Evolutionary conservation across 202 grass and related monocot species (phyloP).

Genomic region (Hordeum pubiflorum): DNA sequence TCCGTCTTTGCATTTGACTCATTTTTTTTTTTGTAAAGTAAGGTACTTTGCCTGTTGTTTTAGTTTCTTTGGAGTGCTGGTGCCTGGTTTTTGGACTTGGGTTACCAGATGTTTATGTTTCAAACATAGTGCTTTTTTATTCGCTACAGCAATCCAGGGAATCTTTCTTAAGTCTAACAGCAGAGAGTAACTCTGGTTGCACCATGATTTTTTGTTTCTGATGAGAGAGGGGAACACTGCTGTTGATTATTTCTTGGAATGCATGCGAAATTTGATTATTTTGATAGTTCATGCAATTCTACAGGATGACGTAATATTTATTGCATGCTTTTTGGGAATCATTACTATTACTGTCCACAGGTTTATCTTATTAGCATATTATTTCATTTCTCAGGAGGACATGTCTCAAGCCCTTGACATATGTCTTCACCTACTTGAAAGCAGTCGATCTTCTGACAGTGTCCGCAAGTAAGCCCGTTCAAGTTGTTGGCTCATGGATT

Average conservation of each 20-base stretch:
- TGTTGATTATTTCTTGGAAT: constrained; percentile 6
- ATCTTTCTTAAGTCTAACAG: background rate
- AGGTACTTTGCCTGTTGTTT: background rate
- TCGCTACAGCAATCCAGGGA: background rate
- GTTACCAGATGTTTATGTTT: constrained; percentile 9
- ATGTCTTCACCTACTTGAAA: constrained; percentile 85
- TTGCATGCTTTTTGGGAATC: background rate
- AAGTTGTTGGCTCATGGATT: constrained; percentile 13
- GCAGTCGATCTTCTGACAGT: constrained; percentile 85
- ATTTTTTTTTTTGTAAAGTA: background rate
- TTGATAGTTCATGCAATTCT: constrained; percentile 3
- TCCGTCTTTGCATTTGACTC: background rate
- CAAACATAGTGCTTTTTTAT: background rate
- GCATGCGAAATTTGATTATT: background rate
- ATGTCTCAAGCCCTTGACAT: constrained; percentile 96
- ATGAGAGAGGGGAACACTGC: background rate
- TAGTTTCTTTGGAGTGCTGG: background rate
- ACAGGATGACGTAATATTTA: background rate
- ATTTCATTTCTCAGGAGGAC: constrained; percentile 54
- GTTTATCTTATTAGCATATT: constrained; percentile 3
- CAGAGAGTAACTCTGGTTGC: background rate
- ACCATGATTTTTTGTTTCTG: background rate
- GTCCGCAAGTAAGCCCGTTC: constrained; percentile 71
- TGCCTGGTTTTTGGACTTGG: background rate
- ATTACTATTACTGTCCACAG: background rate